A percentile compares a stretch with the other conserved stretches of the same genome.
These are phyloP conservation scores for Phlebiopsis flavidoalba DNA, from an alignment of 768 basidiomycete genomes.

Conservation along the genomic window DNA sequence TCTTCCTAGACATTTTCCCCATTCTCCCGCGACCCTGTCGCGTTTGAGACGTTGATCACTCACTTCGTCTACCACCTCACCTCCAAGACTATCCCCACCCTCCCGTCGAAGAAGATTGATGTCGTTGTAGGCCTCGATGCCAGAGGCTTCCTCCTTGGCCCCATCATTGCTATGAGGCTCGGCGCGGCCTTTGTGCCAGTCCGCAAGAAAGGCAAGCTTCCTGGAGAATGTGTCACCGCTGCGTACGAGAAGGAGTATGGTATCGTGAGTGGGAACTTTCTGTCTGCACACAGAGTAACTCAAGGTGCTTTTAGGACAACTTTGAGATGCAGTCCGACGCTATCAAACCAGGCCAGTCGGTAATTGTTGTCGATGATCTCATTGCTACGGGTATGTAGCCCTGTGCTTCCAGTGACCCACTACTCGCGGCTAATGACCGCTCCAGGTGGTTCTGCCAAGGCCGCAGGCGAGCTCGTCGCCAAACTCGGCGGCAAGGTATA, in stretches of 20 bases:
- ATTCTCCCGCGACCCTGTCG: conserved; percentile 79
- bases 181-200: conserved; percentile 96
- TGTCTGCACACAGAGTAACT: not conserved
- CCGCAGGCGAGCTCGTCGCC: conserved; percentile 84
- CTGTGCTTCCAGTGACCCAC: not conserved
- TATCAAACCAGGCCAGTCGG: conserved; percentile 76
- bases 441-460: conserved; percentile 86
- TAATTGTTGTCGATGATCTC: conserved; percentile 89
- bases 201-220: conserved; percentile 92
- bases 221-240: conserved; percentile 71
- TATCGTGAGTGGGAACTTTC: conserved; percentile 40
- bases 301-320: conserved; percentile 53
- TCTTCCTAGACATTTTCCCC: conserved; percentile 94
- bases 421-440: not conserved
- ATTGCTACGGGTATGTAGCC: conserved; percentile 79
- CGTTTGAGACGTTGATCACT: conserved; percentile 88
- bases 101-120: conserved; percentile 69
- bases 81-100: conserved; percentile 63
- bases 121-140: conserved; percentile 95
- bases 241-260: conserved; percentile 94
- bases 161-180: conserved; percentile 83
- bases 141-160: conserved; percentile 92
- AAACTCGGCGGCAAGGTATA: conserved; percentile 80
- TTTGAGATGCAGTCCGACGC: conserved; percentile 94
- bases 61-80: conserved; percentile 84